phyloP scores from a whole-genome alignment of 1,284 basidiomycete species.

The Rugosomyces carneus region DNA sequence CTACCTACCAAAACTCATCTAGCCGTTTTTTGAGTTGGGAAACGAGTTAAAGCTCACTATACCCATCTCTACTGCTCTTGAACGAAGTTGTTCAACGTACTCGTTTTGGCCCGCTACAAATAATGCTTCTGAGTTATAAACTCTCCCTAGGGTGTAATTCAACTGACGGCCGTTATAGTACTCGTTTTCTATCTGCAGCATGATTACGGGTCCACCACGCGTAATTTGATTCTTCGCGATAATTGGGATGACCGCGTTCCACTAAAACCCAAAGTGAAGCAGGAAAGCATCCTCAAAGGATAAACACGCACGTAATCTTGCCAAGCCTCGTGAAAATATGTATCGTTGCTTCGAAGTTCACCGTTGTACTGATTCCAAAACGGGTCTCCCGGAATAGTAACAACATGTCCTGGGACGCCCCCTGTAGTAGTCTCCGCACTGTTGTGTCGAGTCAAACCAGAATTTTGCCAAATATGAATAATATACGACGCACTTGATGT shows the following conservation, averaged over 20 bases:
- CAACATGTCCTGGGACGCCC: constrained; percentile 47
- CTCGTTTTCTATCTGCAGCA: constrained; percentile 15
- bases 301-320: constrained; percentile 42
- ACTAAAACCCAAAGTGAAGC: constrained; percentile 3
- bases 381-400: constrained; percentile 39
- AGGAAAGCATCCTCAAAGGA: background rate
- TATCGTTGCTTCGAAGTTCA: constrained; percentile 50
- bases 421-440: constrained; percentile 61
- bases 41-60: constrained; percentile 7
- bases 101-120: constrained; percentile 15
- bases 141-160: background rate
- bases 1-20: constrained; percentile 6
- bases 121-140: background rate
- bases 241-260: constrained; percentile 38
- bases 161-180: constrained; percentile 13
- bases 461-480: no score
- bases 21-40: background rate
- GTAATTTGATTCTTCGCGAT: constrained; percentile 24
- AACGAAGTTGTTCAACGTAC: constrained; percentile 14
- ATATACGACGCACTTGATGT: constrained; percentile 43
- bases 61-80: constrained; percentile 12
- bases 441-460: background rate
- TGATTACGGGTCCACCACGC: constrained; percentile 16
- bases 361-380: constrained; percentile 44
- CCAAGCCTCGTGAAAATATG: constrained; percentile 54